phyloP scores from a whole-genome alignment of 2,329 filamentous ascomycete species.

The Aschersonia sp. region DNA sequence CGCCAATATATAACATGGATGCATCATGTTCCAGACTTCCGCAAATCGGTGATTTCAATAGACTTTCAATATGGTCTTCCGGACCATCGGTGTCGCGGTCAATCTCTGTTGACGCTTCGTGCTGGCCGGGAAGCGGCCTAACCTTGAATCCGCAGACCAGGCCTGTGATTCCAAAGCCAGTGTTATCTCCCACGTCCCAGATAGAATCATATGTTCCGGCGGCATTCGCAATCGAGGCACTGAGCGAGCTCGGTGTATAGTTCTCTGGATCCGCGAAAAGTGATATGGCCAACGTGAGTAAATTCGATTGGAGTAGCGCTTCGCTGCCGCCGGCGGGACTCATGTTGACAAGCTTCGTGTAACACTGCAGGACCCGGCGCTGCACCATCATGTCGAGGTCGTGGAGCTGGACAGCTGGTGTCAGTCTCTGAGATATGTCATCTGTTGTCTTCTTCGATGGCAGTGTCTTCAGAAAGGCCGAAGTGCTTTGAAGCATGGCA shows the following conservation, averaged over 20 bases:
- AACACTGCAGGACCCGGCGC: conserved; percentile 84
- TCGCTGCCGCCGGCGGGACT: conserved; percentile 78
- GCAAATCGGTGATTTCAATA: conserved; percentile 58
- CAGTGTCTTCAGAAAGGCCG: conserved; percentile 72
- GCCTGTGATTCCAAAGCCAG: conserved; percentile 83
- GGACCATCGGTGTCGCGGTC: conserved; percentile 39
- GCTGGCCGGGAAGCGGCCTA: conserved; percentile 54
- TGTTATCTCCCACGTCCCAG: conserved; percentile 92
- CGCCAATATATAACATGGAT: conserved; percentile 56
- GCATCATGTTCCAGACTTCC: conserved; percentile 83
- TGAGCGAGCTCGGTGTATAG: conserved; percentile 71
- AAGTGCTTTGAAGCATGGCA: conserved; percentile 88
- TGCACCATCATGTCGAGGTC: conserved; percentile 91
- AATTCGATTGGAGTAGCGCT: conserved; percentile 75
- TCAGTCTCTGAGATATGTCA: conserved; percentile 70
- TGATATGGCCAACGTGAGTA: conserved; percentile 77
- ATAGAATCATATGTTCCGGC: conserved; percentile 83
- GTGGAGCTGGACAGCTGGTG: conserved; percentile 72
- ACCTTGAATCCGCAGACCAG: conserved; percentile 66
- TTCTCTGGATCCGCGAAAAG: conserved; percentile 89
- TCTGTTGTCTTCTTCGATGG: conserved; percentile 75
- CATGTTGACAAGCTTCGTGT: conserved; percentile 77
- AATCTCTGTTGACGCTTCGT: conserved; percentile 32
- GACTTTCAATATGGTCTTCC: conserved; percentile 48
- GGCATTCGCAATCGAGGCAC: conserved; percentile 80